These are phyloP conservation scores for Podila verticillata DNA, from an alignment of 192 early-diverging fungal genomes.

Conservation along the genomic window DNA sequence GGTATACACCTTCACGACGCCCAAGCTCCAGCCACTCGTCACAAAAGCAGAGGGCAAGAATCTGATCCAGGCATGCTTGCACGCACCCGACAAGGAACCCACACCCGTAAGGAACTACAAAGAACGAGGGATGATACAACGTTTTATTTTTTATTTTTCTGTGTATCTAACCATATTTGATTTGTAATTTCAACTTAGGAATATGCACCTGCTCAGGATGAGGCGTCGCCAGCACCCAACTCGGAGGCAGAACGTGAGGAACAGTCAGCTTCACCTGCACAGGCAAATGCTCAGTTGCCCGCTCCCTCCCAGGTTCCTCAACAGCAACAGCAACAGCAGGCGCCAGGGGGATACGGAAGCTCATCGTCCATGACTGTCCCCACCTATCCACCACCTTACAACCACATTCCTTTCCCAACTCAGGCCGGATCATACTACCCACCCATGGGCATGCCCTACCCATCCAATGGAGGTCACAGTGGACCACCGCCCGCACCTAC, in stretches of 20 bases:
- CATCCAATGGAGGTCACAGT: background rate
- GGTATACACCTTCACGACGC: constrained; percentile 96
- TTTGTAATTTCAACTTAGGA: background rate
- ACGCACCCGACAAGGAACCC: constrained; percentile 74
- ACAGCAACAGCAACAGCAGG: constrained; percentile 2
- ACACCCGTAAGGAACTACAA: background rate
- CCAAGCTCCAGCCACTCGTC: constrained; percentile 92
- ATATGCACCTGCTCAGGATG: constrained; percentile 4
- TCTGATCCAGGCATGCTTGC: constrained; percentile 93
- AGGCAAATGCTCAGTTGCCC: background rate
- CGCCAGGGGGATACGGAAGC: background rate
- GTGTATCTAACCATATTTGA: too few relatives aligned
- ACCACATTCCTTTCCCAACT: background rate
- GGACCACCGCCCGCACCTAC: background rate
- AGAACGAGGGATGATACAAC: background rate
- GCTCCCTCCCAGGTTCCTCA: background rate
- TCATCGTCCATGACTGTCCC: background rate
- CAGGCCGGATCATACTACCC: background rate
- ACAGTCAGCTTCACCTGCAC: constrained; percentile 5
- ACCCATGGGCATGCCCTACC: background rate
- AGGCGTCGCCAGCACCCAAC: constrained; percentile 9
- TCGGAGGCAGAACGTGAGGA: constrained; percentile 23
- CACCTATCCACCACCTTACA: background rate
- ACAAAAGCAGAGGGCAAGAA: constrained; percentile 92
- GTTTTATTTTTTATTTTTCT: too few relatives aligned